Evolutionary conservation across 257 asterid species (phyloP).

Genomic region (Rauvolfia tetraphylla): DNA sequence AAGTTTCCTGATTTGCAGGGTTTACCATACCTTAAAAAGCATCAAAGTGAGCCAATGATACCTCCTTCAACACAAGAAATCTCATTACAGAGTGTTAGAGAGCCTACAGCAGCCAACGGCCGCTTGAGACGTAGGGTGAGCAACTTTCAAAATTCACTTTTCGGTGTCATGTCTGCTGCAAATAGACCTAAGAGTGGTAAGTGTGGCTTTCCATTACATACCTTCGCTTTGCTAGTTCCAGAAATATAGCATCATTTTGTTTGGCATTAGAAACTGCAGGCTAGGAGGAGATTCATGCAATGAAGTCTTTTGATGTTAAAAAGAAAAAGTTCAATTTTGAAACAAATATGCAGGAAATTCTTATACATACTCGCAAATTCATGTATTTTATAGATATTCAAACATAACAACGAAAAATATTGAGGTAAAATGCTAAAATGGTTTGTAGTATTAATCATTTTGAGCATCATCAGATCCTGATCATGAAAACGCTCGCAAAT

Average conservation of each 20-base stretch:
- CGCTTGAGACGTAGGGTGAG: slow-evolving; percentile 25
- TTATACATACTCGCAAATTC: too few species aligned
- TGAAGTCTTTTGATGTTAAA: too few species aligned
- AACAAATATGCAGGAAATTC: too few species aligned
- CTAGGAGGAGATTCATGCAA: background rate
- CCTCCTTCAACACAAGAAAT: slow-evolving; percentile 21
- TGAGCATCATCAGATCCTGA: too few species aligned
- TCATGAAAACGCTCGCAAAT: background rate
- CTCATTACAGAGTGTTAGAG: slow-evolving; percentile 5
- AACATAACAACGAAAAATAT: background rate
- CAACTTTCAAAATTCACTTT: slow-evolving; percentile 55
- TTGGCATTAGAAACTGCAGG: background rate
- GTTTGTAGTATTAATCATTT: too few species aligned
- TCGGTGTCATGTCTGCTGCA: slow-evolving; percentile 58
- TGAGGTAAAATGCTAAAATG: background rate
- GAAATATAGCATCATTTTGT: background rate
- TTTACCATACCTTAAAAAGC: slow-evolving; percentile 47
- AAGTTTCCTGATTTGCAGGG: slow-evolving; percentile 14
- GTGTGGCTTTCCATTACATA: background rate
- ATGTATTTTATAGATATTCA: too few species aligned
- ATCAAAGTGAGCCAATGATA: slow-evolving; percentile 52
- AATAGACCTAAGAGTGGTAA: slow-evolving; percentile 44
- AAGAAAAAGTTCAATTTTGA: too few species aligned
- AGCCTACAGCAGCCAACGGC: slow-evolving; percentile 9
- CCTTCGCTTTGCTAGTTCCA: background rate